phyloP scores from a whole-genome alignment of 345 rosid genomes.

The Sisymbrium irio region DNA sequence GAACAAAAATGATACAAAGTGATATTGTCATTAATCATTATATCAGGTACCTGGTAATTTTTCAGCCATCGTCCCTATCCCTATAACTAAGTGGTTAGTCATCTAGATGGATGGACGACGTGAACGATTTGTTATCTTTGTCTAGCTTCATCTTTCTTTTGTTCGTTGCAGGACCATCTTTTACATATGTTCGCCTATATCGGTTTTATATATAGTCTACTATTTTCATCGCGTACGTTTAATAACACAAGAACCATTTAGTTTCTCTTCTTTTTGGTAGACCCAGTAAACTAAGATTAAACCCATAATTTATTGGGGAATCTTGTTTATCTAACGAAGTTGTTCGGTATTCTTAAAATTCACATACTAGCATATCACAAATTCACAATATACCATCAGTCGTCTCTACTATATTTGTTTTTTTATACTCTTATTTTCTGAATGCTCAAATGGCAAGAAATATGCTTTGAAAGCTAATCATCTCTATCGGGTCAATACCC shows the following conservation, averaged over 20 bases:
- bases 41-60: neutral
- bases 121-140: neutral
- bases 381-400: neutral
- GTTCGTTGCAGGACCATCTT: conserved; percentile 7
- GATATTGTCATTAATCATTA: neutral
- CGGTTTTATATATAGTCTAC: neutral
- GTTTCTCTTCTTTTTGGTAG: neutral
- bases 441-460: neutral
- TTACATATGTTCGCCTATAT: neutral
- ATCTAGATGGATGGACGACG: conserved; percentile 5
- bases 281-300: neutral
- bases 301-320: no score
- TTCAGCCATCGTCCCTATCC: neutral
- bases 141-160: neutral
- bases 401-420: neutral
- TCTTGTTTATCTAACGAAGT: neutral
- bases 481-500: neutral
- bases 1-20: neutral
- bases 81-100: neutral
- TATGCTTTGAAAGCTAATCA: conserved; percentile 17
- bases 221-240: neutral
- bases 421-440: neutral
- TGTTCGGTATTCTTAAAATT: neutral
- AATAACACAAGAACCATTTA: neutral
- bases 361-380: neutral